These are phyloP conservation scores for Asterionellopsis glacialis DNA, from an alignment of 108 stramenopile species.

Conservation along the genomic window DNA sequence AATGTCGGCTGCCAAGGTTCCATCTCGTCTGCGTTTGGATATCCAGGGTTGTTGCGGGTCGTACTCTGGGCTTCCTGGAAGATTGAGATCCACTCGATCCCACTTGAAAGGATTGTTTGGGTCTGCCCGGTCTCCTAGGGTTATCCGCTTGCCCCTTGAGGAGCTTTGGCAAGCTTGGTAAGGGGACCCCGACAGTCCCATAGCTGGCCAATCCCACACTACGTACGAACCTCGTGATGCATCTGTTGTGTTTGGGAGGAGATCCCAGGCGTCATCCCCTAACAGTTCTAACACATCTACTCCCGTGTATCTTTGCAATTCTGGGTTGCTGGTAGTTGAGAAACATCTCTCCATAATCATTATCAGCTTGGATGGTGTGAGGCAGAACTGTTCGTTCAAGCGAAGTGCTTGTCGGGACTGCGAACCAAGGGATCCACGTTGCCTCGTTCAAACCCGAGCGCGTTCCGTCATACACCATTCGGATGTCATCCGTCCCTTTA, in stretches of 20 bases:
- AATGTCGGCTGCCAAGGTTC: conserved; percentile 21
- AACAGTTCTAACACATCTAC: conserved; percentile 12
- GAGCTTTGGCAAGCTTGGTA: conserved; percentile 11
- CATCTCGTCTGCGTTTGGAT: conserved; percentile 12
- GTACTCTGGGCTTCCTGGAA: conserved; percentile 15
- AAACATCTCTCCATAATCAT: too few relatives aligned
- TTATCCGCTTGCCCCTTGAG: conserved; percentile 17
- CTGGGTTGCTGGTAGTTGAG: background rate
- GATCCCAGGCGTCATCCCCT: conserved; percentile 19
- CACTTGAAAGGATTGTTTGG: conserved; percentile 31
- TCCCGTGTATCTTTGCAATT: background rate
- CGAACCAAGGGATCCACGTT: conserved; percentile 26
- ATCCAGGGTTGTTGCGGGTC: too few relatives aligned
- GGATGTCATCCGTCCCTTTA: conserved; percentile 12
- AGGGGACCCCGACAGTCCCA: too few relatives aligned
- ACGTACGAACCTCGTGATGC: conserved; percentile 24
- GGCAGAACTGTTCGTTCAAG: conserved; percentile 10
- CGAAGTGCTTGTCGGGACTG: conserved; percentile 20
- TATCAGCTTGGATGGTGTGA: conserved; percentile 11
- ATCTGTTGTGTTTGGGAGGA: too few relatives aligned
- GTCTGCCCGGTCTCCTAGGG: conserved; percentile 18
- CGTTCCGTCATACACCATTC: conserved; percentile 30
- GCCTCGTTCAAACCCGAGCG: conserved; percentile 17
- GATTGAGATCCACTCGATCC: conserved; percentile 16
- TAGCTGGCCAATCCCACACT: conserved; percentile 31